Base-by-base conservation (phyloP, 2,329 filamentous ascomycete species). In the Colletotrichum sp. region DNA sequence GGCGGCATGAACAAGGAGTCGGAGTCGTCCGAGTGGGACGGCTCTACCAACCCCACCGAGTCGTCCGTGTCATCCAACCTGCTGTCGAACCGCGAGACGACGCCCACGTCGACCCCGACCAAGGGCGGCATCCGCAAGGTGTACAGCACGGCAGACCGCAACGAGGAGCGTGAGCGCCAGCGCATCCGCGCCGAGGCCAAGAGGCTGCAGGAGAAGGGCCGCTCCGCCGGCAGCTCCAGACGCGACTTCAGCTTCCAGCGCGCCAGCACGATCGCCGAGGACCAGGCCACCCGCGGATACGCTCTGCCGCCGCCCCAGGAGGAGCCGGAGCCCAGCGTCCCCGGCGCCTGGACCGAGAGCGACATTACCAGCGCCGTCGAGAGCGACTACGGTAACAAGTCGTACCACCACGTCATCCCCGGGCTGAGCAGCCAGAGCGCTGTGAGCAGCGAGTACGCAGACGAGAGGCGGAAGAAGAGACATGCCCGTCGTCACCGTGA, bases 1-100 rank as follows among this genome's bases (percentile, higher is more conserved):
- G 96, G 96, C 44, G 96, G 96, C 25, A 87, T 99, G 84, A 99
- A 99, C 86, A 93, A 93, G 80, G 89, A 94, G 79, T 90, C 93
- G 59, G 96, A 98, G 79, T 94, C 93, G 77, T 94, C 92, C 76
- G 88, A 92, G 79, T 98, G 95, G 90, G 95, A 98, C 82, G 95
- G 95, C 61, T 91, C 89, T 15, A 92, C 90, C 22, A 92, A 91
- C 84, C 93, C 93, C 65, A 92, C 93, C 79, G 91, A 90, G 81
- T 93, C 92, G 39, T 90, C 88, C n/a, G 91, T 92, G 49, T 90
- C 89, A 79, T 90, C 92, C 77, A 90, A 94, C 78, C 88, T 94
- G 52, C 89, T 93, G 70, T 86, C 86, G 72, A 88, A 92, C 84
- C 87, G 89, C 80, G 88, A 93, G 85, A 85, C 85, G 81, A 91